phyloP scores from a whole-genome alignment of 208 protist genomes.

The Balamuthia mandrillaris region DNA sequence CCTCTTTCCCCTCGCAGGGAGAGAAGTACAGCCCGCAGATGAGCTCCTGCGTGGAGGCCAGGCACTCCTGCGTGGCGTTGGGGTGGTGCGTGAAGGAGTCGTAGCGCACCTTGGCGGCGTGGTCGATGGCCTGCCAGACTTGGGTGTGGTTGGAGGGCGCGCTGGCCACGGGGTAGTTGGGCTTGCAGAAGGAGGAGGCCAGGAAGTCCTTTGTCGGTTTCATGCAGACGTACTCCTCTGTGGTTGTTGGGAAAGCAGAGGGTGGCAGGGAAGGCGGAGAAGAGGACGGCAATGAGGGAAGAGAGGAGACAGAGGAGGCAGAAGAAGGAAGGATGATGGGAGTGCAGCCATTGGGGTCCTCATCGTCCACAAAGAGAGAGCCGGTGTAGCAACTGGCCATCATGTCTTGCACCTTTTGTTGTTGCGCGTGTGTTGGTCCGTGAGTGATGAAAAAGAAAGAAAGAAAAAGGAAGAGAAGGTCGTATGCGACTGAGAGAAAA shows the following conservation, averaged over 20 bases:
- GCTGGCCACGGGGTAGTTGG: not conserved
- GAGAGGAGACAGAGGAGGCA: not conserved
- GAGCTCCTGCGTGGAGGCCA: not conserved
- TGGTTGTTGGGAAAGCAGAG: not conserved
- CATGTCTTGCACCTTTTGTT: conserved; percentile 36
- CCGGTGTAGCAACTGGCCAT: conserved; percentile 33
- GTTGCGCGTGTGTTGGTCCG: no score
- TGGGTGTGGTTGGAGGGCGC: conserved; percentile 22
- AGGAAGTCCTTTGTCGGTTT: not conserved
- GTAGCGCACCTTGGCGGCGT: not conserved
- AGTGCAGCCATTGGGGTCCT: not conserved
- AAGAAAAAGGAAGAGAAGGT: no score
- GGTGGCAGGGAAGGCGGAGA: not conserved
- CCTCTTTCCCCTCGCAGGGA: not conserved
- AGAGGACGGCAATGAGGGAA: not conserved
- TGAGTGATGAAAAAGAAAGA: no score
- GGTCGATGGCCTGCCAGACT: conserved; percentile 29
- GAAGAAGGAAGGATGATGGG: no score
- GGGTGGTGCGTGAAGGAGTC: not conserved
- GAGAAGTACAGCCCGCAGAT: conserved; percentile 31
- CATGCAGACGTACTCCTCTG: not conserved
- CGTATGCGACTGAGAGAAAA: no score
- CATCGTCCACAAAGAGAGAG: conserved; percentile 35
- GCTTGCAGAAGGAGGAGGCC: conserved; percentile 5
- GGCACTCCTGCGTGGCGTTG: not conserved